Conservation (phyloP, 371 early-diverging fungal genomes). For the Mycotypha africana region DNA sequence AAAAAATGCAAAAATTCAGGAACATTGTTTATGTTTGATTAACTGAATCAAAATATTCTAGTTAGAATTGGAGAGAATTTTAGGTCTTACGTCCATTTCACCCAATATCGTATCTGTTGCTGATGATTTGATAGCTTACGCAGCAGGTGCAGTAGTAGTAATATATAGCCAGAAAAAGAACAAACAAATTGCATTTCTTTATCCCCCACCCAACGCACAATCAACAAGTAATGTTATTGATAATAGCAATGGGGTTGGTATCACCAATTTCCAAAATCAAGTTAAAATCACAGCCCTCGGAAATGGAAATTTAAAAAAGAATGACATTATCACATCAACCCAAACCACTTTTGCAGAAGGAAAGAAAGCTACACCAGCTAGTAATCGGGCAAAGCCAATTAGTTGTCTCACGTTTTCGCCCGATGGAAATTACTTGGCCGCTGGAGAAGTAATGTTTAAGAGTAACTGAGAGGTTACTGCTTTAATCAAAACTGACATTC, state of each 20-base stretch:
- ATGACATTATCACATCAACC: constrained; percentile 6
- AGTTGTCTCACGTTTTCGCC: constrained; percentile 75
- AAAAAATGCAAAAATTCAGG: no score
- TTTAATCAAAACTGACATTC: no score
- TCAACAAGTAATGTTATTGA: constrained; percentile 9
- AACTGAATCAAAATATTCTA: no score
- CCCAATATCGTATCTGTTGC: constrained; percentile 56
- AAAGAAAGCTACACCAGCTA: constrained; percentile 30
- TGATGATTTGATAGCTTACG: constrained; percentile 65
- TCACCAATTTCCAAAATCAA: not conserved
- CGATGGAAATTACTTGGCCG: constrained; percentile 75
- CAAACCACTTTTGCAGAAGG: constrained; percentile 21
- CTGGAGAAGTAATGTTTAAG: constrained; percentile 68
- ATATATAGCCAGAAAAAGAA: constrained; percentile 67
- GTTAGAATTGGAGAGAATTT: constrained; percentile 60
- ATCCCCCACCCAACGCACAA: constrained; percentile 27
- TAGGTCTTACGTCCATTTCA: constrained; percentile 57
- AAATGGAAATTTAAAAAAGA: constrained; percentile 3
- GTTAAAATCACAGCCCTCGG: constrained; percentile 9
- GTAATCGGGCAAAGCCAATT: constrained; percentile 58
- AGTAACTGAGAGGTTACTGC: no score
- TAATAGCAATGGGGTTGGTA: not conserved
- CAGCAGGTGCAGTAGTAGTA: constrained; percentile 71
- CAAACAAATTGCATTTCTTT: constrained; percentile 62
- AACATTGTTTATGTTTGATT: no score